Conservation (phyloP, 495 filamentous ascomycete species). For the Penicillium lagena region DNA sequence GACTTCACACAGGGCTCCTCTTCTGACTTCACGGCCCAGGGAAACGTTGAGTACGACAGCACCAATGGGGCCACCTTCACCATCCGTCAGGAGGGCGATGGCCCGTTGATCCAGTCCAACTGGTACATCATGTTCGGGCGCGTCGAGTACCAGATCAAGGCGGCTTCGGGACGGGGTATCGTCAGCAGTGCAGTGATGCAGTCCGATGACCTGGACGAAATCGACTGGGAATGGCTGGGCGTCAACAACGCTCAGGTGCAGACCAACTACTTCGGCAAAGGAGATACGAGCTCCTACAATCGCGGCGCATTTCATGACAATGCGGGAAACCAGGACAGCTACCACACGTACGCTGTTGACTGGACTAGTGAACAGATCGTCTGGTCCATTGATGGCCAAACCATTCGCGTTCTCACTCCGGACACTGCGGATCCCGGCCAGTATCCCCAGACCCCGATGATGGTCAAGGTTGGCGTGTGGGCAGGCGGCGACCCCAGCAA, state of each 20-base stretch:
- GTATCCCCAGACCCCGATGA: constrained; percentile 86
- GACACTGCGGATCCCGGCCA: constrained; percentile 56
- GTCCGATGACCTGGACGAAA: constrained; percentile 82
- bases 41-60: constrained; percentile 57
- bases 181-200: constrained; percentile 74
- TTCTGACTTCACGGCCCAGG: constrained; percentile 61
- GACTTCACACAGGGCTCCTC: constrained; percentile 72
- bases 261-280: constrained; percentile 88
- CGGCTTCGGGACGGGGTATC: constrained; percentile 57
- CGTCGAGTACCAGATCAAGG: constrained; percentile 52
- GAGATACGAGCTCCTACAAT: constrained; percentile 58
- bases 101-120: constrained; percentile 70
- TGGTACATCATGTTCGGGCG: constrained; percentile 73
- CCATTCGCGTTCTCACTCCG: constrained; percentile 61
- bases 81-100: constrained; percentile 74
- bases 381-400: constrained; percentile 65
- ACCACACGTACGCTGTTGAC: constrained; percentile 78
- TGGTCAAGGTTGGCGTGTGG: constrained; percentile 78
- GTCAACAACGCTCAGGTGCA: constrained; percentile 55
- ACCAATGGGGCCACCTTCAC: constrained; percentile 76
- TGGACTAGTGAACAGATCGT: constrained; percentile 70
- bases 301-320: constrained; percentile 54
- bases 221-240: constrained; percentile 85
- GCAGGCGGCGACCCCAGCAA: constrained; percentile 71
- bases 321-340: constrained; percentile 43